These are phyloP conservation scores for Jaltomata sinuosa DNA, from an alignment of 257 asterid species.

Conservation along the genomic window DNA sequence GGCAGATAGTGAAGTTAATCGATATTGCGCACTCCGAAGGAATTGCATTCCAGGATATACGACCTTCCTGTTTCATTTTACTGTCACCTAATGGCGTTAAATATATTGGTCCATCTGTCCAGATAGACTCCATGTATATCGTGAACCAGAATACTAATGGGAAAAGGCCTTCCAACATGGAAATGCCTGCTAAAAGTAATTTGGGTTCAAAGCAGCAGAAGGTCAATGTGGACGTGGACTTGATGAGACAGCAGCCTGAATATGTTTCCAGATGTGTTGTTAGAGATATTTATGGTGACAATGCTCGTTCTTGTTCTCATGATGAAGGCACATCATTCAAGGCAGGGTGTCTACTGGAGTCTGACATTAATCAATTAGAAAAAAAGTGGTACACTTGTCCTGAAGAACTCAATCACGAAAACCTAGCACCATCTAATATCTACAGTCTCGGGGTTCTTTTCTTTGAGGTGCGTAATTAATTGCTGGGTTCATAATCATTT, in stretches of 20 bases:
- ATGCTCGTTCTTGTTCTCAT: not conserved
- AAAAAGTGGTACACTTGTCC: constrained; percentile 40
- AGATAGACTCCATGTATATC: not conserved
- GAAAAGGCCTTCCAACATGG: constrained; percentile 18
- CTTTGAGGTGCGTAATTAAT: constrained; percentile 29
- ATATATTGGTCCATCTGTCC: constrained; percentile 20
- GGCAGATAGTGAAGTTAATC: constrained; percentile 22
- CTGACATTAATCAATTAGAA: constrained; percentile 18
- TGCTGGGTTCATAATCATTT: not conserved
- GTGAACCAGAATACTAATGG: not conserved
- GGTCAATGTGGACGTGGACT: not conserved
- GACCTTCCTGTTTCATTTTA: constrained; percentile 31
- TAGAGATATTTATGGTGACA: not conserved
- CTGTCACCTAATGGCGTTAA: constrained; percentile 13
- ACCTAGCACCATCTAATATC: constrained; percentile 25
- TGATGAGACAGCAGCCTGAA: not conserved
- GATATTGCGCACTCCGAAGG: constrained; percentile 22
- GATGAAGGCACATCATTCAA: not conserved
- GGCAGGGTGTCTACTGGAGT: not conserved
- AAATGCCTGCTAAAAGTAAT: not conserved
- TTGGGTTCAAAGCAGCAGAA: constrained; percentile 16
- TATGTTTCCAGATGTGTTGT: not conserved
- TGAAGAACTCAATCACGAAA: constrained; percentile 5
- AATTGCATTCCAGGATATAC: constrained; percentile 19
- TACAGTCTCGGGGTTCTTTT: constrained; percentile 38